Evolutionary conservation across 169 alveolate species (phyloP), one percentile per base, ranked within the genome.

Genomic region (Plasmodium falciparum): DNA sequence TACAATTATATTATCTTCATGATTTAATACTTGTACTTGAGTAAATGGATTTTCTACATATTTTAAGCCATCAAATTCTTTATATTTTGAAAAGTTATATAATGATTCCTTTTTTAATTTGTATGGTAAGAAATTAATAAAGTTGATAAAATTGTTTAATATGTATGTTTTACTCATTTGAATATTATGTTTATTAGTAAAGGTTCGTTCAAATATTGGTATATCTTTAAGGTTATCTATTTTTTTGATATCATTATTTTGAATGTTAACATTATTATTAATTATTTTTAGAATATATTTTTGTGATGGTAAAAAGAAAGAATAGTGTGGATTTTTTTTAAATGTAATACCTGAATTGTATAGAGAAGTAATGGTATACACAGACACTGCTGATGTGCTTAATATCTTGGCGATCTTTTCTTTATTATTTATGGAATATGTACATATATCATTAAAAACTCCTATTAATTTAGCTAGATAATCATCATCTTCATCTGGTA

Each of bases 401-500:
- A 86, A 22, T 2, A 47, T 24, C 50, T 86, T 86, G n/a, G 86
- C 54, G 39, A 86, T 62, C 24, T 58, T 86, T 24, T 5, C 24
- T 17, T 86, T 86, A 49, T 86, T 86, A 17, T 86, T 59, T 72
- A 45, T 45, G 24, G 92, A 20, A 49, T 86, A 86, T 17, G 17
- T 39, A 26, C 88, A 71, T 59, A 86, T 86, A 54, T 86, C 54
- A 26, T 62, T 73, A 63, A 74, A 61, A 45, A 72, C 39, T 20
- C 73, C 50, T 13, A 86, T 72, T 62, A 86, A 71, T 86, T 86
- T 86, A 9, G 71, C 92, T 74, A 86, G 62, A 74, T 86, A 86
- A 61, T 86, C 92, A 33, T 86, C 92, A 86, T 86, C 88, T 73
- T 86, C 76, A 72, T 73, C 65, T 17, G 92, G 92, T 13, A 86